Percentiles rank a stretch among this genome's conserved stretches.
These are phyloP conservation scores for Cryptosporidium viatorum DNA, from an alignment of 169 alveolate species.

Conservation along the genomic window DNA sequence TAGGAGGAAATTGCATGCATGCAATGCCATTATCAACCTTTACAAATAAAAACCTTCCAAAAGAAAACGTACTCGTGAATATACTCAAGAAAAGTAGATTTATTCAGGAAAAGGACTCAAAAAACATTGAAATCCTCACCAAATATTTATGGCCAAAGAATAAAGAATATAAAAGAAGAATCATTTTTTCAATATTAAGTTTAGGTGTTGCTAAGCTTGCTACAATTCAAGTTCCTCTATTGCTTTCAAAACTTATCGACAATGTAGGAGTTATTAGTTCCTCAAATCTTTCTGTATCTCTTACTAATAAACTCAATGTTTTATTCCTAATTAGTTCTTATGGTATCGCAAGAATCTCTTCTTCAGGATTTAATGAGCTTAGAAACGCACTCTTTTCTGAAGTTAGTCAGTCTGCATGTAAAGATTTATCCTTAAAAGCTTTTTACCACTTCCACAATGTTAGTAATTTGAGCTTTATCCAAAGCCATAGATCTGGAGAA, in stretches of 20 bases:
- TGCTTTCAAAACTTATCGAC: conserved; percentile 77
- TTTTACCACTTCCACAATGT: conserved; percentile 77
- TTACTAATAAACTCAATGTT: neutral
- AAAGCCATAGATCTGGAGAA: conserved; percentile 80
- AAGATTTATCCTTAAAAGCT: conserved; percentile 76
- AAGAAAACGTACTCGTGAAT: neutral
- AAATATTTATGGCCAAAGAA: conserved; percentile 66
- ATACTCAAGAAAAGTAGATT: conserved; percentile 42
- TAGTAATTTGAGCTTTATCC: conserved; percentile 80
- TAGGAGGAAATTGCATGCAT: neutral
- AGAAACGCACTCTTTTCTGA: conserved; percentile 79
- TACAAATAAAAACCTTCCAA: neutral
- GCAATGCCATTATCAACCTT: neutral
- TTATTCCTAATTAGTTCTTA: conserved; percentile 24
- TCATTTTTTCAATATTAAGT: conserved; percentile 24
- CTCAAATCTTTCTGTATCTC: neutral
- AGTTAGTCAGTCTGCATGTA: conserved; percentile 80
- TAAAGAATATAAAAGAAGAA: conserved; percentile 37
- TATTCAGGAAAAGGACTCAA: conserved; percentile 21
- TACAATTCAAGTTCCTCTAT: conserved; percentile 80
- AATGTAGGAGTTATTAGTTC: conserved; percentile 31
- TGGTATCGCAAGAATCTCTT: conserved; percentile 70
- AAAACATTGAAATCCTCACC: conserved; percentile 11
- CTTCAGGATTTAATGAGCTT: conserved; percentile 79
- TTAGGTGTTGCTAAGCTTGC: conserved; percentile 77